Percentiles rank a stretch among this genome's conserved stretches.
Conservation (phyloP, 805 yeast species). For the Limtongia smithiae region DNA sequence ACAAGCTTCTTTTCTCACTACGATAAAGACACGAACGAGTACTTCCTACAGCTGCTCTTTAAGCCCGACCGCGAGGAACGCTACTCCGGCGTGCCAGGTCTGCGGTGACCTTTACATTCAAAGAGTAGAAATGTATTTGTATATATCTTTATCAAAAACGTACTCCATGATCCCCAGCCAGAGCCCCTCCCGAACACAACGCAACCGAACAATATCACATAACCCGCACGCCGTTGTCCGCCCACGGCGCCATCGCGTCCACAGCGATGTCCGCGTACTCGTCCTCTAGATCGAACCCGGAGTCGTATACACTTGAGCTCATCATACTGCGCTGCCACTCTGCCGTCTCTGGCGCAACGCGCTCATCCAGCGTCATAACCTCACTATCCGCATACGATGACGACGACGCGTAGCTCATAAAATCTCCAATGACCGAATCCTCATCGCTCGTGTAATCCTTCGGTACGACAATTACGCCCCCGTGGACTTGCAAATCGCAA, state of each 20-base stretch:
- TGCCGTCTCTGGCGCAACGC: neutral
- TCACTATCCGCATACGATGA: too few relatives aligned
- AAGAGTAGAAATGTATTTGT: neutral
- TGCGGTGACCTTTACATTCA: neutral
- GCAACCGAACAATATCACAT: too few relatives aligned
- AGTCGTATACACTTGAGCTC: neutral
- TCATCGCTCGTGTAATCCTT: too few relatives aligned
- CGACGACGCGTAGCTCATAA: too few relatives aligned
- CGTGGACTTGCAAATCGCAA: conserved; percentile 2
- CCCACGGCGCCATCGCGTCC: conserved; percentile 4
- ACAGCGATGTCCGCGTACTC: conserved; percentile 2
- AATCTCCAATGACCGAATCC: too few relatives aligned
- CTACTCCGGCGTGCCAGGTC: conserved; percentile 21
- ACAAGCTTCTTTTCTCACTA: conserved; percentile 61
- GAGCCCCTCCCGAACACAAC: too few relatives aligned
- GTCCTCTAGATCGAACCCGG: neutral
- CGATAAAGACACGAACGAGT: conserved; percentile 66
- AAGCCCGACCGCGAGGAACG: conserved; percentile 23
- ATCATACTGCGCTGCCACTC: neutral
- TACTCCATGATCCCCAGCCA: too few relatives aligned
- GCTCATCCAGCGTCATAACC: neutral
- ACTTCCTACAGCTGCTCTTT: conserved; percentile 68
- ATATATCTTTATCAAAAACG: neutral
- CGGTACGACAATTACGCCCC: conserved; percentile 7
- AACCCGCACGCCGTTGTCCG: conserved; percentile 11